Base-by-base conservation (phyloP, 495 filamentous ascomycete species). In the Parmelia sp. region DNA sequence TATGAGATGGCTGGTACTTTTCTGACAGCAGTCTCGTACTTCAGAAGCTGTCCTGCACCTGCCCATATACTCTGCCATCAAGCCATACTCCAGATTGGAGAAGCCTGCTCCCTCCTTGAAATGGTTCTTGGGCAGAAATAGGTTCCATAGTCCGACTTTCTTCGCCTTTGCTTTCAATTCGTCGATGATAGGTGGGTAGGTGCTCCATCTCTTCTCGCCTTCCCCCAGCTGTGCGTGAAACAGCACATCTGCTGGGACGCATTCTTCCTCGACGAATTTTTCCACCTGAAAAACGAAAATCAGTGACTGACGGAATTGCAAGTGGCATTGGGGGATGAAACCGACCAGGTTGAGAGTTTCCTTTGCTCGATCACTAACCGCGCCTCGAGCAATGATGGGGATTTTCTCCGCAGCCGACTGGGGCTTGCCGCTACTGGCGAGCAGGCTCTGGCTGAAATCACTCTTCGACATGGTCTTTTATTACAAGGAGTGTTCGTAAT, bases 251-350 rank as follows among this genome's bases (percentile, higher is more conserved):
- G 89, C 89, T 68, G 89, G 87, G 70, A 95, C 88, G 72, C 92
- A 98, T 78, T 96, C 92, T 74, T 93, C 92, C 73, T 97, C 93
- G 64, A 98, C 93, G 72, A 98, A 97, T 72, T 90, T 91, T 76
- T 92, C 89, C 65, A 97, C 91, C 79, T 93, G 67, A 3, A 25
- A 29, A 59, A 78, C 57, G 35, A 73, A n/a, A 15, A 61, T 55
- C 42, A 47, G 51, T 21, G 40, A 10, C 51, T 57, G 35, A 55
- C 17, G 9, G 31, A 14, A 49, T 1, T 23, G 31, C 67, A 57
- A 51, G 51, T 63, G 47, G 23, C 15, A 17, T 44, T 56, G 21
- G 57, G 45, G 25, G 23, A 5, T 36, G 35, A 36, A 36, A 37
- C n/a, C 33, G 47, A 88, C 86, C 71, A 86, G 70, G 71, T 88